A percentile compares a stretch with the other conserved stretches of the same genome.
phyloP scores from a whole-genome alignment of 768 basidiomycete species.

The Boletus insuetus region DNA sequence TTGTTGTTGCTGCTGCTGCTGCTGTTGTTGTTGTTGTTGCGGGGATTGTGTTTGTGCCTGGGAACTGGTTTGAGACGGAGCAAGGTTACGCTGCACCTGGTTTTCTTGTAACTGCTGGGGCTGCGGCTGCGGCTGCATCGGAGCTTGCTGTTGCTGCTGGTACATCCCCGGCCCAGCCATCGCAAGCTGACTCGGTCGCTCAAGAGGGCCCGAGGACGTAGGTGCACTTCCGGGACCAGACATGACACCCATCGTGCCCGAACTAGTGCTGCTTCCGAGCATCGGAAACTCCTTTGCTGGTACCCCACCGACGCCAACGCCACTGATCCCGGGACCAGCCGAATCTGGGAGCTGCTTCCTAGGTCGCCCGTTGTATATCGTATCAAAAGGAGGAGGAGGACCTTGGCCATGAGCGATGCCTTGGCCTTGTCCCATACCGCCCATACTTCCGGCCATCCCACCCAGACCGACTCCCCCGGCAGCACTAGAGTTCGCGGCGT shows the following conservation, averaged over 20 bases:
- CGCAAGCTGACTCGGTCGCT: conserved; percentile 46
- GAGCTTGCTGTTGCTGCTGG: conserved; percentile 36
- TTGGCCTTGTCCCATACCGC: conserved; percentile 16
- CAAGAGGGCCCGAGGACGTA: conserved; percentile 46
- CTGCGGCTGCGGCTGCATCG: conserved; percentile 29
- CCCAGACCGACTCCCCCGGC: conserved; percentile 13
- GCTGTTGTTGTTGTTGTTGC: conserved; percentile 19
- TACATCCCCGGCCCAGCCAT: conserved; percentile 37
- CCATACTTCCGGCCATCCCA: conserved; percentile 11
- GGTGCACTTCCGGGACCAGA: conserved; percentile 52
- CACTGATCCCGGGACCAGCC: conserved; percentile 33
- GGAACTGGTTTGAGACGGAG: conserved; percentile 36
- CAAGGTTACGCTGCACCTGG: conserved; percentile 23
- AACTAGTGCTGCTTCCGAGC: conserved; percentile 45
- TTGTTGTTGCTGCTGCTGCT: conserved; percentile 17
- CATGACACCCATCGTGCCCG: conserved; percentile 40
- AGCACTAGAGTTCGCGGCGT: conserved; percentile 17
- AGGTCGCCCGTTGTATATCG: conserved; percentile 77
- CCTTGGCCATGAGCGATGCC: conserved; percentile 21
- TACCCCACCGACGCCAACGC: conserved; percentile 37
- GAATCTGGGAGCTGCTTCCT: conserved; percentile 77
- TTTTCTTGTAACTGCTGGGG: conserved; percentile 28
- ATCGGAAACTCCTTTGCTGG: conserved; percentile 61
- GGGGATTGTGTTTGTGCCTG: conserved; percentile 16
- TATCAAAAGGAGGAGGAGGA: conserved; percentile 57